These are phyloP conservation scores for Yamadazyma diospyri DNA, from an alignment of 1,139 yeast species.

Conservation along the genomic window DNA sequence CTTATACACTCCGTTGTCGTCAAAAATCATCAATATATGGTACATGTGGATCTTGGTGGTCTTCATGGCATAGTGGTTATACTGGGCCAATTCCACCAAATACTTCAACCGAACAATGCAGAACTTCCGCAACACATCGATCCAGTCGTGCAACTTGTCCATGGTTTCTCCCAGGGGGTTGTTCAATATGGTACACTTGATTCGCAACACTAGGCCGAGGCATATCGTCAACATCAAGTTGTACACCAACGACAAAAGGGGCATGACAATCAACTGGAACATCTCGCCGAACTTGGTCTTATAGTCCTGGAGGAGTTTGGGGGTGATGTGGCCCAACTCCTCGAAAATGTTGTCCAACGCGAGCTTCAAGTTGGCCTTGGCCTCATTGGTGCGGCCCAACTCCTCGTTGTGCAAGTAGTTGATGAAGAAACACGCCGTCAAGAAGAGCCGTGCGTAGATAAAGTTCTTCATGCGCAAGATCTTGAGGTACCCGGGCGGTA, in stretches of 20 bases:
- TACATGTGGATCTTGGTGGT: constrained; percentile 8
- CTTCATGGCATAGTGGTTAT: constrained; percentile 11
- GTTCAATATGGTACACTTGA: constrained; percentile 7
- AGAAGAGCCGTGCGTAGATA: constrained; percentile 6
- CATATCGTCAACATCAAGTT: constrained; percentile 6
- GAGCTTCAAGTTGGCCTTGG: constrained; percentile 6
- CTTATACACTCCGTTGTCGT: constrained; percentile 13
- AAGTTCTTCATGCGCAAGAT: constrained; percentile 5
- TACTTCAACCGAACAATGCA: constrained; percentile 8
- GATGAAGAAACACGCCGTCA: constrained; percentile 3
- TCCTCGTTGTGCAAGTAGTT: constrained; percentile 8
- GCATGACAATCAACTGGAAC: constrained; percentile 10
- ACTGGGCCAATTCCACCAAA: constrained; percentile 7
- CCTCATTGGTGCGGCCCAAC: constrained; percentile 1
- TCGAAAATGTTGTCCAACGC: constrained; percentile 6
- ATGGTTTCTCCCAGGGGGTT: neutral
- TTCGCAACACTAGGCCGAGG: constrained; percentile 6
- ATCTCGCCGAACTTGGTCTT: constrained; percentile 6
- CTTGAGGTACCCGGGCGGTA: constrained; percentile 8
- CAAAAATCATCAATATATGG: constrained; percentile 5
- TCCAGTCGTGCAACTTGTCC: constrained; percentile 4
- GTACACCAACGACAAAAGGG: constrained; percentile 6
- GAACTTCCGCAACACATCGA: constrained; percentile 6
- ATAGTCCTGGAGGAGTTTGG: constrained; percentile 3
- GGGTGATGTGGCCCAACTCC: constrained; percentile 8